These are phyloP conservation scores for Yamadazyma dendronema DNA, from an alignment of 1,139 yeast species.

Conservation along the genomic window DNA sequence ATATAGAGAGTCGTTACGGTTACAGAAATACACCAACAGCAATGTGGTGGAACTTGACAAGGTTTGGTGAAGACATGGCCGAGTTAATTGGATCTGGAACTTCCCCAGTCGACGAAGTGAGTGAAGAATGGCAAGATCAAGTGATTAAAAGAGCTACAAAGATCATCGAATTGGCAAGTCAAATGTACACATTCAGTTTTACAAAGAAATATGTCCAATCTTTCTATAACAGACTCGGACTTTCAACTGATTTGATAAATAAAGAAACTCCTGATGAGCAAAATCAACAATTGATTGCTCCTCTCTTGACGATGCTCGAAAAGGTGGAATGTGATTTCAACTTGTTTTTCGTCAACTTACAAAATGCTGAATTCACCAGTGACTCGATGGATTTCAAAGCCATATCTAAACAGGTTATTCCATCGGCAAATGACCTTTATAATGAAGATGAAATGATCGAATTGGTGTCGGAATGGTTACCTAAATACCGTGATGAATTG, in stretches of 20 bases:
- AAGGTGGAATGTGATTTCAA: constrained; percentile 75
- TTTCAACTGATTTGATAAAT: constrained; percentile 38
- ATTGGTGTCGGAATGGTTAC: constrained; percentile 40
- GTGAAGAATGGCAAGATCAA: constrained; percentile 44
- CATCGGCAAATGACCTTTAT: constrained; percentile 19
- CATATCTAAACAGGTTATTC: constrained; percentile 14
- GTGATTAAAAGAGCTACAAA: constrained; percentile 63
- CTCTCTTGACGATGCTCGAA: constrained; percentile 62
- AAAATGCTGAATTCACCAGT: constrained; percentile 31
- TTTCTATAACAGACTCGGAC: constrained; percentile 71
- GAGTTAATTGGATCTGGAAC: constrained; percentile 73
- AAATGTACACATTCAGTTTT: constrained; percentile 62
- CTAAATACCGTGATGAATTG: constrained; percentile 33
- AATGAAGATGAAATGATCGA: constrained; percentile 32
- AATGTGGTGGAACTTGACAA: constrained; percentile 90
- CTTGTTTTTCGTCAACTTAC: constrained; percentile 67
- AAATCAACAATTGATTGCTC: constrained; percentile 52
- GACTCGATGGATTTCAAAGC: constrained; percentile 10
- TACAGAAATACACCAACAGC: constrained; percentile 81
- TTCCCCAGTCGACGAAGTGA: constrained; percentile 42
- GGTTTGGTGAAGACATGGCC: constrained; percentile 81
- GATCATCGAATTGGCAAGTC: constrained; percentile 62
- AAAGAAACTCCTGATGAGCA: constrained; percentile 32
- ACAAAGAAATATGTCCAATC: constrained; percentile 56
- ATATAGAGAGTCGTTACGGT: constrained; percentile 66